phyloP scores from a whole-genome alignment of 106 monocot genomes.

The Dactylorhiza incarnata region DNA sequence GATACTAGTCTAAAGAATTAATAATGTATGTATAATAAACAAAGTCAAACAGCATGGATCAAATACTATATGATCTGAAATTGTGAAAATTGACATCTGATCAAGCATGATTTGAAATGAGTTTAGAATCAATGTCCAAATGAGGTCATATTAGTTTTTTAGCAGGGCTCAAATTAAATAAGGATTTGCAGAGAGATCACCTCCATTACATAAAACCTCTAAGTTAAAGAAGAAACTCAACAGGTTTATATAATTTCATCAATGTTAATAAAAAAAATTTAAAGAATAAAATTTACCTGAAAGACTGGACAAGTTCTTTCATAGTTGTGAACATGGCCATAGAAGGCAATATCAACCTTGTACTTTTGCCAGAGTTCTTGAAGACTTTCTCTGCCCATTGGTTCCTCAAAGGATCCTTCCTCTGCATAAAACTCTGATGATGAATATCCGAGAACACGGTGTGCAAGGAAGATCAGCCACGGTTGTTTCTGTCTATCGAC shows the following conservation, averaged over 20 bases:
- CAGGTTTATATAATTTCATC: background rate
- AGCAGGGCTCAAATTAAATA: too few species aligned
- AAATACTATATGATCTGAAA: too few species aligned
- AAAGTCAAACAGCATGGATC: too few species aligned
- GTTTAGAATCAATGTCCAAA: too few species aligned
- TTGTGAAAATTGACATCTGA: too few species aligned
- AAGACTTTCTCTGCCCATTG: conserved; percentile 90
- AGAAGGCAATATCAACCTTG: conserved; percentile 84
- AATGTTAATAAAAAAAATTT: background rate
- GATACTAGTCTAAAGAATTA: too few species aligned
- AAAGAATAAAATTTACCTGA: conserved; percentile 36
- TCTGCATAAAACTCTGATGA: conserved; percentile 45
- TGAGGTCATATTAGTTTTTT: too few species aligned
- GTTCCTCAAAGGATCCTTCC: conserved; percentile 72
- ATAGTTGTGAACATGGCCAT: conserved; percentile 87
- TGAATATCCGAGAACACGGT: conserved; percentile 27
- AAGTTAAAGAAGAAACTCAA: background rate
- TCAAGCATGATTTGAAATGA: too few species aligned
- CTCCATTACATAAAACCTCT: background rate
- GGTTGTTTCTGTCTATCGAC: conserved; percentile 86
- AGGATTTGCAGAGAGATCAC: too few species aligned
- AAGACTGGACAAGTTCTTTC: conserved; percentile 93
- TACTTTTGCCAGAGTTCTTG: conserved; percentile 91
- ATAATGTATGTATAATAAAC: too few species aligned
- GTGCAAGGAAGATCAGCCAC: conserved; percentile 80